Percentiles rank a stretch among this genome's conserved stretches.
Conservation (phyloP, 805 yeast genomes). For the Jamesozyma hellenica region DNA sequence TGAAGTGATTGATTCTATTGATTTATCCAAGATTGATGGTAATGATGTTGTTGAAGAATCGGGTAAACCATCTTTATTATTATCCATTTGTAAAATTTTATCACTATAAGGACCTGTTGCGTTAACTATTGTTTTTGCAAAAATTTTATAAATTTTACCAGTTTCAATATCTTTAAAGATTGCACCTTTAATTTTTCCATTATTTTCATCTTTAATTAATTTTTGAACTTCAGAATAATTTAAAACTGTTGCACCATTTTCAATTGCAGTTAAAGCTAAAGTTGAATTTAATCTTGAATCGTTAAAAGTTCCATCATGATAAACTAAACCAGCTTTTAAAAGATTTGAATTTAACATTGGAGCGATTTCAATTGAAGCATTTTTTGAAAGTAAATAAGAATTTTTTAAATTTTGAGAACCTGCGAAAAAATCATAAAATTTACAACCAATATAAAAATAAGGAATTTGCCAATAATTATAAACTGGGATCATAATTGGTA, state of each 20-base stretch:
- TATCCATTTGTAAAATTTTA: constrained; percentile 75
- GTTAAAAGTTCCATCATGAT: constrained; percentile 91
- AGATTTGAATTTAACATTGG: constrained; percentile 75
- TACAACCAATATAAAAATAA: constrained; percentile 83
- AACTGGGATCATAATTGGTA: constrained; percentile 94
- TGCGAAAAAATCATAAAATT: constrained; percentile 86
- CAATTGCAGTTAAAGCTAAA: constrained; percentile 75
- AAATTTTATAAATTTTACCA: constrained; percentile 49
- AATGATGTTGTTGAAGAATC: constrained; percentile 25
- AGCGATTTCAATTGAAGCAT: constrained; percentile 59
- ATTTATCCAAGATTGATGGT: constrained; percentile 26
- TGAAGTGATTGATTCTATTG: constrained; percentile 3
- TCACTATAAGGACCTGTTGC: constrained; percentile 96
- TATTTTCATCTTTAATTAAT: constrained; percentile 52
- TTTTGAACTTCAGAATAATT: constrained; percentile 79
- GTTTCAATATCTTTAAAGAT: constrained; percentile 63
- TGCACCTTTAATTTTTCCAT: constrained; percentile 62
- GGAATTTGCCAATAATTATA: constrained; percentile 95
- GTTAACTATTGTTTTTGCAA: constrained; percentile 68
- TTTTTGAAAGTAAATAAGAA: constrained; percentile 61
- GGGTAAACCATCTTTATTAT: constrained; percentile 54
- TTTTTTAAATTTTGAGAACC: constrained; percentile 76
- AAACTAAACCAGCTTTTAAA: constrained; percentile 82
- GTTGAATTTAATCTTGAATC: constrained; percentile 86
- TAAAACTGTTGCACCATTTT: constrained; percentile 79